phyloP scores from a whole-genome alignment of 768 basidiomycete species.

The Strobilomyces dryophilus region DNA sequence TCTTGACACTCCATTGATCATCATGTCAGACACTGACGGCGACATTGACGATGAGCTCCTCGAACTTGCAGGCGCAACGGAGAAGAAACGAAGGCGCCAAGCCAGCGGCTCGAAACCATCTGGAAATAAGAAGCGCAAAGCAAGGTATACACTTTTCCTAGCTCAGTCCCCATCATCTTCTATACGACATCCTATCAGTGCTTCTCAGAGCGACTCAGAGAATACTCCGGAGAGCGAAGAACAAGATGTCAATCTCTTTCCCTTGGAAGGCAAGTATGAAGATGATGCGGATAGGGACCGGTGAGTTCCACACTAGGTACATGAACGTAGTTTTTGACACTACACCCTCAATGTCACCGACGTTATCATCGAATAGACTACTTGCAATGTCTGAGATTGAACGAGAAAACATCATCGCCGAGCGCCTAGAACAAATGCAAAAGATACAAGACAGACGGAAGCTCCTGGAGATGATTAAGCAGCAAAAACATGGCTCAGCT shows the following conservation, averaged over 20 bases:
- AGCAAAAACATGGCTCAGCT: constrained; percentile 48
- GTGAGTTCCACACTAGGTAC: constrained; percentile 48
- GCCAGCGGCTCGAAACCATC: constrained; percentile 41
- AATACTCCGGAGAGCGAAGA: constrained; percentile 62
- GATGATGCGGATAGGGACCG: constrained; percentile 78
- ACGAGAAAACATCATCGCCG: constrained; percentile 80
- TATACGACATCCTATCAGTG: constrained; percentile 23
- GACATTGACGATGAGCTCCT: constrained; percentile 71
- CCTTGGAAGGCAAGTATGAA: constrained; percentile 86
- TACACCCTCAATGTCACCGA: constrained; percentile 4
- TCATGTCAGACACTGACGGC: constrained; percentile 52
- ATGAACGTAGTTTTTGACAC: constrained; percentile 27
- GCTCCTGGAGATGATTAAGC: constrained; percentile 69
- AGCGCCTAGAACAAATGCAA: constrained; percentile 78
- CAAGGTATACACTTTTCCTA: constrained; percentile 51
- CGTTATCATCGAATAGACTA: constrained; percentile 46
- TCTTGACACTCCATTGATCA: constrained; percentile 14
- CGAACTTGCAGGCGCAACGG: constrained; percentile 67
- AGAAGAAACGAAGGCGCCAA: constrained; percentile 63
- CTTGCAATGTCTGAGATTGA: constrained; percentile 81
- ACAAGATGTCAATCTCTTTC: constrained; percentile 63
- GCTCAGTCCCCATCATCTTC: not conserved
- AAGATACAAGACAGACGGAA: constrained; percentile 65
- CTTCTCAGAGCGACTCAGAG: constrained; percentile 45
- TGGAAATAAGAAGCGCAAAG: constrained; percentile 64